Conservation (phyloP, 2,329 filamentous ascomycete genomes). For the Parascedosporium putredinis region DNA sequence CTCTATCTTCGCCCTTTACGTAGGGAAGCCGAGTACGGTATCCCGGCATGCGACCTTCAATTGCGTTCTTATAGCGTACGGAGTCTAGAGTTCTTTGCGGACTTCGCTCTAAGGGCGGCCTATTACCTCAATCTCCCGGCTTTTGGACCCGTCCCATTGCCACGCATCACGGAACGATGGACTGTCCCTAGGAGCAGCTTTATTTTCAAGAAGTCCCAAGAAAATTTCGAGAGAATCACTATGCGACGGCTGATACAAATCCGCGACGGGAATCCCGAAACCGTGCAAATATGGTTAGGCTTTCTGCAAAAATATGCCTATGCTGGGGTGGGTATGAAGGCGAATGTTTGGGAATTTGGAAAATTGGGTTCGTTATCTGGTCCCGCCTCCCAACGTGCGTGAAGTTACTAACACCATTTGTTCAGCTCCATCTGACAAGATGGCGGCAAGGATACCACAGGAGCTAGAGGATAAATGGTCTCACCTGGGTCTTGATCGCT, state of each 20-base stretch:
- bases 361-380: constrained; percentile 38
- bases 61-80: constrained; percentile 83
- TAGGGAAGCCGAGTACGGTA: constrained; percentile 60
- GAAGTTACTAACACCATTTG: not conserved
- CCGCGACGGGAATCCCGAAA: constrained; percentile 79
- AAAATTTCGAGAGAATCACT: constrained; percentile 94
- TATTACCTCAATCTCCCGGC: constrained; percentile 88
- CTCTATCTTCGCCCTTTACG: constrained; percentile 78
- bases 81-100: constrained; percentile 86
- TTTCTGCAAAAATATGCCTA: constrained; percentile 88
- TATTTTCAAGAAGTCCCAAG: constrained; percentile 93
- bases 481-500: constrained; percentile 42
- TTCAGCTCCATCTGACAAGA: not conserved
- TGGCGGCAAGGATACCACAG: constrained; percentile 9
- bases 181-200: constrained; percentile 84
- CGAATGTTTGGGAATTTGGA: constrained; percentile 87
- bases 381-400: not conserved
- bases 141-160: constrained; percentile 75
- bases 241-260: constrained; percentile 81
- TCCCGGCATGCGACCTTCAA: constrained; percentile 84
- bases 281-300: constrained; percentile 83
- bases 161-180: constrained; percentile 83
- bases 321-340: constrained; percentile 98
- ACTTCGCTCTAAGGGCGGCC: constrained; percentile 87
- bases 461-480: constrained; percentile 42